These are phyloP conservation scores for Sphaceloma murrayae DNA, from an alignment of 2,329 filamentous ascomycete genomes.

Conservation along the genomic window DNA sequence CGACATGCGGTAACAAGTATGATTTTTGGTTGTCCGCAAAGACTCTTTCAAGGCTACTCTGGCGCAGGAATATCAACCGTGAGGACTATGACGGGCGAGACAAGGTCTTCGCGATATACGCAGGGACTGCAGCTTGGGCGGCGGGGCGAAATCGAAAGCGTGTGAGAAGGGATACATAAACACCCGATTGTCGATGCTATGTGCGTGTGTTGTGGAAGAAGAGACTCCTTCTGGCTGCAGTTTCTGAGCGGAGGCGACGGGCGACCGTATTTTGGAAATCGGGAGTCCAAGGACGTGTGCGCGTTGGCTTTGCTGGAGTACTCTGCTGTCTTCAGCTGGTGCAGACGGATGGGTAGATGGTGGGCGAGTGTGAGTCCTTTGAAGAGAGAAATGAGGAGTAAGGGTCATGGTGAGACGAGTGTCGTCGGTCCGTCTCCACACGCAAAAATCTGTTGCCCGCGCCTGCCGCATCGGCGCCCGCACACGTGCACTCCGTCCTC, in stretches of 20 bases:
- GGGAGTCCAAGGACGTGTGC: conserved; percentile 6
- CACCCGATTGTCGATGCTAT: conserved; percentile 31
- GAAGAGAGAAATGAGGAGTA: not conserved
- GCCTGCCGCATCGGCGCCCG: conserved; percentile 9
- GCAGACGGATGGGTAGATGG: conserved; percentile 12
- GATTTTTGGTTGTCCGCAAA: conserved; percentile 26
- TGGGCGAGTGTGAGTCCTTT: not conserved
- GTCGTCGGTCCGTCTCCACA: not conserved
- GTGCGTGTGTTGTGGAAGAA: conserved; percentile 1
- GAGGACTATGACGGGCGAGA: conserved; percentile 79
- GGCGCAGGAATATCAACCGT: conserved; percentile 56
- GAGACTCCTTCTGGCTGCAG: conserved; percentile 7
- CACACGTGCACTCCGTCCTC: conserved; percentile 7
- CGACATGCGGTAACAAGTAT: conserved; percentile 48
- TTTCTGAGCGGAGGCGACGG: conserved; percentile 13
- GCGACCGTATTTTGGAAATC: conserved; percentile 11
- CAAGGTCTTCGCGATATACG: conserved; percentile 90
- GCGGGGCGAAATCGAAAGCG: conserved; percentile 89
- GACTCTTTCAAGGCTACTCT: conserved; percentile 17
- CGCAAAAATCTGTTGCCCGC: conserved; percentile 6
- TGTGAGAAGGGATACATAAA: conserved; percentile 98
- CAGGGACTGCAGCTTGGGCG: conserved; percentile 94
- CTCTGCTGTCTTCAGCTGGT: conserved; percentile 1
- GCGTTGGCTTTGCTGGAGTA: not conserved
- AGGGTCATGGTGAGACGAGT: conserved; percentile 4